A percentile compares a stretch with the other conserved stretches of the same genome.
phyloP scores from a whole-genome alignment of 1,284 basidiomycete species.

The Vanrija pseudolonga region DNA sequence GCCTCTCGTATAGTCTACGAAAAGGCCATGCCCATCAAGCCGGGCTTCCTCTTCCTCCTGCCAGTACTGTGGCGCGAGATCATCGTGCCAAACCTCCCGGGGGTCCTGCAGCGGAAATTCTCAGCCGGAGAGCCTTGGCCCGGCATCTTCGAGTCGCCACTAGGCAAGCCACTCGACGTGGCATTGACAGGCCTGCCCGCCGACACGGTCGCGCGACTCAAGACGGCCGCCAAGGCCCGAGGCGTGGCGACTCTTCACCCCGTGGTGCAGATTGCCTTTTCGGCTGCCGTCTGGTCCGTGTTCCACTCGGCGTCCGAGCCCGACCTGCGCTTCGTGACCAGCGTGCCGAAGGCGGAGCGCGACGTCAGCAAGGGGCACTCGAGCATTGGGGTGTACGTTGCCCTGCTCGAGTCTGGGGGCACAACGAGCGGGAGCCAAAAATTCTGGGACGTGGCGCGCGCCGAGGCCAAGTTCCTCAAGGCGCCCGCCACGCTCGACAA shows the following conservation, averaged over 20 bases:
- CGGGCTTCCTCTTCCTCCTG: conserved; percentile 18
- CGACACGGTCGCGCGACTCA: conserved; percentile 16
- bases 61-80: conserved; percentile 31
- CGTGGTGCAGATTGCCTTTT: conserved; percentile 26
- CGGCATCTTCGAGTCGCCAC: conserved; percentile 1
- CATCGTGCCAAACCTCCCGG: conserved; percentile 32
- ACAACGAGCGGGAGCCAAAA: conserved; percentile 2
- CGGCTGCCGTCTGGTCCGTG: conserved; percentile 27
- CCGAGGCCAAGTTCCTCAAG: neutral
- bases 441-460: conserved; percentile 25
- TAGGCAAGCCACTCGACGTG: conserved; percentile 6
- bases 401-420: conserved; percentile 8
- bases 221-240: conserved; percentile 16
- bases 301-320: neutral
- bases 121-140: conserved; percentile 27
- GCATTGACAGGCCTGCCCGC: conserved; percentile 16
- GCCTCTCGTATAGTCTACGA: conserved; percentile 14
- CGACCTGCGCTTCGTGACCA: conserved; percentile 3
- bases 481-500: neutral
- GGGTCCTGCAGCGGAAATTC: conserved; percentile 26
- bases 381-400: conserved; percentile 32
- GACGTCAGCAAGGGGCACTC: conserved; percentile 21
- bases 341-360: conserved; percentile 26
- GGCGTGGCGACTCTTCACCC: conserved; percentile 36
- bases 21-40: conserved; percentile 26